phyloP scores from a whole-genome alignment of 176 grass and related monocot species.

The Raddia distichophylla region DNA sequence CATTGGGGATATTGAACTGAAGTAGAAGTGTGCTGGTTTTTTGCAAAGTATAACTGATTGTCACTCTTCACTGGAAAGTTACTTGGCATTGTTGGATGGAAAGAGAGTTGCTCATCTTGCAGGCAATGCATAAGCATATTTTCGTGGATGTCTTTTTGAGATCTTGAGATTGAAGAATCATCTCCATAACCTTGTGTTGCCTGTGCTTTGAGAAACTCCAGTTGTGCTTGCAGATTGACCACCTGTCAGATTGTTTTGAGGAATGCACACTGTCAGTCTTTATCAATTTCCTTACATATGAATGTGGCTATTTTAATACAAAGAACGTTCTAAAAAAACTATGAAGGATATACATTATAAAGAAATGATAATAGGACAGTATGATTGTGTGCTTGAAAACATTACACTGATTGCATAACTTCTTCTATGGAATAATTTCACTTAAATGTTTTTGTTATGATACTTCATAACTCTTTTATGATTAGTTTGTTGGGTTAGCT shows the following conservation, averaged over 20 bases:
- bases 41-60: constrained; percentile 41
- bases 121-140: constrained; percentile 32
- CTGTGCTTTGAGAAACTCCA: constrained; percentile 67
- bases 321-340: constrained; percentile 3
- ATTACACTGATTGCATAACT: neutral
- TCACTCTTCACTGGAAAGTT: constrained; percentile 54
- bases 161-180: constrained; percentile 40
- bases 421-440: neutral
- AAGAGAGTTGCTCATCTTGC: constrained; percentile 34
- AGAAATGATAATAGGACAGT: neutral
- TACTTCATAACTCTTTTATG: neutral
- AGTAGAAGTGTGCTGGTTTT: constrained; percentile 36
- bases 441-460: neutral
- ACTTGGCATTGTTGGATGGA: constrained; percentile 33
- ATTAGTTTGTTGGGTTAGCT: neutral
- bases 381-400: constrained; percentile 7
- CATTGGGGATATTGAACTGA: constrained; percentile 52
- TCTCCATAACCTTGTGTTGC: constrained; percentile 44
- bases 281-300: constrained; percentile 18
- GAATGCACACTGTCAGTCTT: constrained; percentile 17
- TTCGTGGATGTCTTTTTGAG: constrained; percentile 44
- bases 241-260: constrained; percentile 54
- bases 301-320: neutral
- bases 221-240: constrained; percentile 80
- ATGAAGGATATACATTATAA: constrained; percentile 7